phyloP scores from a whole-genome alignment of 2,329 filamentous ascomycete genomes.

The Exophiala viscosa region DNA sequence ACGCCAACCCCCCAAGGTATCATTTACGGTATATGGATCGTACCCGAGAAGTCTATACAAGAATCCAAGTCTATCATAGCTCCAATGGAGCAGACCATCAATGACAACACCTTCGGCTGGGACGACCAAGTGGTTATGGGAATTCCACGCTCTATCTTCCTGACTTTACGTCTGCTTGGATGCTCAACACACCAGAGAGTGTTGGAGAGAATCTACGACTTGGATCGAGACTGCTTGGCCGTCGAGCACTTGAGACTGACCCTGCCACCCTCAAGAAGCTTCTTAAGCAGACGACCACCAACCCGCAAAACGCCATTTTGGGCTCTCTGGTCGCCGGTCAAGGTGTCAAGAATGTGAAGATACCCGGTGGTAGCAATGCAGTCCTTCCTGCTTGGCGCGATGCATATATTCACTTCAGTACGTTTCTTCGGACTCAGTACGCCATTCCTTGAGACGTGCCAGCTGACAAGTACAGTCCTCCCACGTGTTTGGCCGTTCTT shows the following conservation, averaged over 20 bases:
- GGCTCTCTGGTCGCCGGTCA: slow-evolving; percentile 25
- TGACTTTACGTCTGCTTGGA: slow-evolving; percentile 23
- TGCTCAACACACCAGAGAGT: background rate
- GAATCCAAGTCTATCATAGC: slow-evolving; percentile 13
- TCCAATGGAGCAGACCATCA: slow-evolving; percentile 24
- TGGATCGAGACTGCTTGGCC: slow-evolving; percentile 19
- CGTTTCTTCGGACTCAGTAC: background rate
- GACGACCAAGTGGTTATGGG: slow-evolving; percentile 29
- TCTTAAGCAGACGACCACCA: slow-evolving; percentile 22
- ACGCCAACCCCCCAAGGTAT: slow-evolving; percentile 7
- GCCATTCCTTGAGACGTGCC: background rate
- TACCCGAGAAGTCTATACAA: slow-evolving; percentile 16
- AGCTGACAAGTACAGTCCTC: slow-evolving; percentile 7
- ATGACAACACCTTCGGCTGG: slow-evolving; percentile 14
- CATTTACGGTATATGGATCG: slow-evolving; percentile 20
- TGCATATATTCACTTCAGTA: slow-evolving; percentile 31
- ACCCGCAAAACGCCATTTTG: slow-evolving; percentile 14
- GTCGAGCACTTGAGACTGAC: slow-evolving; percentile 12
- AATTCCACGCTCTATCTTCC: slow-evolving; percentile 31
- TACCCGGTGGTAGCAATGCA: slow-evolving; percentile 28
- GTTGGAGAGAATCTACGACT: slow-evolving; percentile 20
- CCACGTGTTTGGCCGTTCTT: slow-evolving; percentile 18
- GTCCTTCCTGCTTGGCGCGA: slow-evolving; percentile 35
- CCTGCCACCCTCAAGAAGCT: slow-evolving; percentile 23
- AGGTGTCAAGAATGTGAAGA: slow-evolving; percentile 30